Conservation (phyloP, 2,329 filamentous ascomycete species). For the Microsporum canis region DNA sequence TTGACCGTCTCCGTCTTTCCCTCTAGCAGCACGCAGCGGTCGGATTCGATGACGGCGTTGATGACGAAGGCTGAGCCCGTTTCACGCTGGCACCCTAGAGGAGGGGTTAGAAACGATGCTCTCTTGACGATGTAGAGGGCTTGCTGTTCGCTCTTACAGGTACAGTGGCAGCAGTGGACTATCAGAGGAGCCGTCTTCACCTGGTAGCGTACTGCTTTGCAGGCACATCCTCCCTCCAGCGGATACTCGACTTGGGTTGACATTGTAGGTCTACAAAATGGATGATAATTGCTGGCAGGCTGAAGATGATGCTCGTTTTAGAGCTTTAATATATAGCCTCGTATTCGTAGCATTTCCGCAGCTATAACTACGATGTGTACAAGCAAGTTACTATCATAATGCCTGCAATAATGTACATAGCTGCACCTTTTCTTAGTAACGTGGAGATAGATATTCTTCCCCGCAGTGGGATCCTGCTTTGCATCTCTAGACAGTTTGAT, state of each 20-base stretch:
- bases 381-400: too few species aligned
- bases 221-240: constrained; percentile 20
- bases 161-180: constrained; percentile 41
- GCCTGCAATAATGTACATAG: too few species aligned
- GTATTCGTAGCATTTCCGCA: too few species aligned
- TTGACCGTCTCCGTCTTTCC: constrained; percentile 18
- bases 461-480: background rate
- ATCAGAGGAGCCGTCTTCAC: constrained; percentile 24
- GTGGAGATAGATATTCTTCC: too few species aligned
- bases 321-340: too few species aligned
- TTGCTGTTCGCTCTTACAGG: constrained; percentile 11
- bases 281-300: background rate
- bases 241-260: constrained; percentile 15
- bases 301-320: too few species aligned
- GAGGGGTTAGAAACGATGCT: background rate
- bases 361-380: too few species aligned
- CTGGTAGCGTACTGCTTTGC: constrained; percentile 20
- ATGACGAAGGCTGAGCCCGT: constrained; percentile 31
- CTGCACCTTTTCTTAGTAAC: too few species aligned
- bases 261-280: background rate
- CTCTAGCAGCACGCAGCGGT: constrained; percentile 24
- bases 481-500: background rate
- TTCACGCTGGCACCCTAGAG: constrained; percentile 34
- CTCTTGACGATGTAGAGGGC: background rate
- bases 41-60: constrained; percentile 36